Evolutionary conservation across 139 green algal genomes (phyloP), one percentile per base, ranked within the genome.

Genomic region (Ostreobium quekettii): DNA sequence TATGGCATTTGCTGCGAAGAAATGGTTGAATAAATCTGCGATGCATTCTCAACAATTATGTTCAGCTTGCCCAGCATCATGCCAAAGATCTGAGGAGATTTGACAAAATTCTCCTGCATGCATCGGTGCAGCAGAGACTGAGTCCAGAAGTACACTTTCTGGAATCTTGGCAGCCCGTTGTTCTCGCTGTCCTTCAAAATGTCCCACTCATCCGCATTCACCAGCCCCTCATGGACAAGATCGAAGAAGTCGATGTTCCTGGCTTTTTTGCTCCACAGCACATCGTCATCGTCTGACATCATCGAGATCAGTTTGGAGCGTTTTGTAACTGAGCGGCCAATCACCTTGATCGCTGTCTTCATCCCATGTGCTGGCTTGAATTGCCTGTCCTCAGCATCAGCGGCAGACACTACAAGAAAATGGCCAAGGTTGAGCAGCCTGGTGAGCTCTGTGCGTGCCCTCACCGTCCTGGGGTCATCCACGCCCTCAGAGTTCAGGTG

Each of bases 161-260:
- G n/a, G 47, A 66, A 76, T 37, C 42, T 48, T 29, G 71, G 71
- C 71, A 76, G 62, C 2, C 71, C 71, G 19, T 70, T 36, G 7
- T 42, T 32, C 28, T 76, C 71, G 47, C 35, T 60, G 0, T 70
- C 61, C 4, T 67, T 30, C 32, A 76, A 70, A 5, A 60, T 39
- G 36, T 70, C 28, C 72, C 72, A 78, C 62, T 74, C 72, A 37
- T 78, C 72, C 64, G 28, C 28, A 30, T 74, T 78, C 24, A 78
- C 56, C 22, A 78, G 64, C 28, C 72, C 72, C 2, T 74, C 64
- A 6, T 58, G 8, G 7, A 66, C 33, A 35, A 78, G 35, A 30
- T 53, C 58, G 4, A 63, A 19, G 30, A 71, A 71, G 3, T 30
- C 32, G 22, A 78, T 60, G 31, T 66, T 15, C 24, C 28, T 65